Percentiles rank a stretch among this genome's conserved stretches.
These are phyloP conservation scores for Calonectria henricotiae DNA, from an alignment of 2,329 filamentous ascomycete species.

Conservation along the genomic window DNA sequence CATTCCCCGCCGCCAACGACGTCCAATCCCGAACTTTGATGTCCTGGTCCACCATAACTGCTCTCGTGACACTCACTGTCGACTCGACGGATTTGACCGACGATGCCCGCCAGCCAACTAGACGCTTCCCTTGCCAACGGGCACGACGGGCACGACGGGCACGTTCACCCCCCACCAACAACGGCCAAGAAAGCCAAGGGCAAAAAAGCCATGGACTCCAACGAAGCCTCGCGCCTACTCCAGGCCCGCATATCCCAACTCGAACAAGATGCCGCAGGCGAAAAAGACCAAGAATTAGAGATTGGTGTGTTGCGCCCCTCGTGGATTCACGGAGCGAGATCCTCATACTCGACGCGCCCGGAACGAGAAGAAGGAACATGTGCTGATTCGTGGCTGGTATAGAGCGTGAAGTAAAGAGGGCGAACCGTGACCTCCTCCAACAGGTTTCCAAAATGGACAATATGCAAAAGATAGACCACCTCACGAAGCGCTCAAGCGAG, in stretches of 20 bases:
- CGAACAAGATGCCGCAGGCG: conserved; percentile 92
- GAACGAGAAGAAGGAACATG: conserved; percentile 35
- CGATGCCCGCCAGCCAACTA: conserved; percentile 61
- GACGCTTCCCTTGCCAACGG: conserved; percentile 63
- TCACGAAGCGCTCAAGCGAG: conserved; percentile 93
- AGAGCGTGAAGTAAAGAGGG: conserved; percentile 96
- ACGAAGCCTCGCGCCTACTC: conserved; percentile 91
- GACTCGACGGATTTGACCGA: conserved; percentile 44
- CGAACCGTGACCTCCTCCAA: conserved; percentile 90
- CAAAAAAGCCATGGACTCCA: conserved; percentile 88
- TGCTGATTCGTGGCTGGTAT: conserved; percentile 54
- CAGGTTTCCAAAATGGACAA: conserved; percentile 94
- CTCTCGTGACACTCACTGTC: conserved; percentile 47
- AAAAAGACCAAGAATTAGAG: conserved; percentile 96
- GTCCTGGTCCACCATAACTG: conserved; percentile 41
- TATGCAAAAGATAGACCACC: conserved; percentile 90
- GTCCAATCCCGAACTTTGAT: conserved; percentile 45
- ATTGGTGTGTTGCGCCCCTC: conserved; percentile 78
- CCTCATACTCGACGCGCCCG: conserved; percentile 25
- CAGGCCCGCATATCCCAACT: conserved; percentile 95
- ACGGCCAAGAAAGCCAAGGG: conserved; percentile 84
- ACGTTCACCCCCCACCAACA: conserved; percentile 60
- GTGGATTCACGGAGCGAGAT: conserved; percentile 35
- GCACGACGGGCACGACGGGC: conserved; percentile 61
- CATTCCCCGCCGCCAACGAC: conserved; percentile 40